These are phyloP conservation scores for Coffea humblotiana DNA, from an alignment of 305 asterid species.

Conservation along the genomic window DNA sequence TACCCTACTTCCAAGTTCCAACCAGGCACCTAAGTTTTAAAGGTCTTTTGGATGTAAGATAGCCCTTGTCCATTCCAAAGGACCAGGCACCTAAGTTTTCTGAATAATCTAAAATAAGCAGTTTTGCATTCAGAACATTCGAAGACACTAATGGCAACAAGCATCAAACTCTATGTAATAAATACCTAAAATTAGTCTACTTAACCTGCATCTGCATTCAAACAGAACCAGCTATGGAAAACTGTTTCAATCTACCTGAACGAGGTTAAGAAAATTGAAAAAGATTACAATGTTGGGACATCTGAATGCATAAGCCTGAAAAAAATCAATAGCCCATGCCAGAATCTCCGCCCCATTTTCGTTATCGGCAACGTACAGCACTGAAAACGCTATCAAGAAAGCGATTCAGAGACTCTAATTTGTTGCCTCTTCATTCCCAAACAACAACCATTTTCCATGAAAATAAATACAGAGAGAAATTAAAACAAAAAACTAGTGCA, in stretches of 20 bases:
- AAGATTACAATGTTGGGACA: conserved; percentile 4
- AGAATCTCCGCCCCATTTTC: conserved; percentile 16
- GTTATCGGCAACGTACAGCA: conserved; percentile 26
- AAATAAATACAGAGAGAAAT: not conserved
- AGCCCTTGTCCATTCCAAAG: no score
- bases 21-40: no score
- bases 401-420: conserved; percentile 35
- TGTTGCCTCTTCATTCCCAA: conserved; percentile 20
- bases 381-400: conserved; percentile 20
- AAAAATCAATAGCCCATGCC: not conserved
- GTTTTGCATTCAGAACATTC: no score
- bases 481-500: no score
- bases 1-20: no score
- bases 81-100: no score
- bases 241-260: not conserved
- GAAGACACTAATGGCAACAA: not conserved
- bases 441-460: not conserved
- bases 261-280: no score
- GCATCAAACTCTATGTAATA: no score
- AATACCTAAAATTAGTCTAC: no score
- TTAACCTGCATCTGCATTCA: no score
- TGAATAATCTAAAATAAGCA: no score
- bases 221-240: not conserved
- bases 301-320: conserved; percentile 19
- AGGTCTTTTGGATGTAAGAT: no score